These are phyloP conservation scores for Microbotryum intermedium DNA, from an alignment of 1,284 basidiomycete genomes.

Conservation along the genomic window DNA sequence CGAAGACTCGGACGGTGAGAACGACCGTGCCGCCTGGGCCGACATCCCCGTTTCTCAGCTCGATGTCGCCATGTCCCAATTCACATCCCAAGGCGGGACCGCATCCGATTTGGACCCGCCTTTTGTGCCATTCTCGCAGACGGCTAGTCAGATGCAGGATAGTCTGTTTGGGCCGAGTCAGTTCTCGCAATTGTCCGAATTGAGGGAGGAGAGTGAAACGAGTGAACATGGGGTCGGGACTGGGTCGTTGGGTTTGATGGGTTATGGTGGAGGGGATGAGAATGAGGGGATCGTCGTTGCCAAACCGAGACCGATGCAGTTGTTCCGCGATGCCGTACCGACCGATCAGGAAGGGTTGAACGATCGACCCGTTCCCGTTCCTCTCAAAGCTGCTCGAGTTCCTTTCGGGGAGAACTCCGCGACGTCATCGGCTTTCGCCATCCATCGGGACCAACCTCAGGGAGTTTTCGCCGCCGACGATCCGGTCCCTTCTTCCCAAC, in stretches of 20 bases:
- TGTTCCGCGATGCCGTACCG: slow-evolving; percentile 2
- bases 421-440: slow-evolving; percentile 34
- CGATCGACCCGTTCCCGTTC: slow-evolving; percentile 20
- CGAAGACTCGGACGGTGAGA: slow-evolving; percentile 21
- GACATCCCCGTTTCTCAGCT: background rate
- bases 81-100: background rate
- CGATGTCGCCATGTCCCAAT: background rate
- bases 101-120: background rate
- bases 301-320: slow-evolving; percentile 3
- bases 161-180: background rate
- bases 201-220: background rate
- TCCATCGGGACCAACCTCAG: slow-evolving; percentile 36
- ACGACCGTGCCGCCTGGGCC: background rate
- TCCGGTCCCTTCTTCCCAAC: slow-evolving; percentile 19
- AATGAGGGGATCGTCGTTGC: slow-evolving; percentile 1
- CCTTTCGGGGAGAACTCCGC: slow-evolving; percentile 24
- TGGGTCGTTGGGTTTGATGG: background rate
- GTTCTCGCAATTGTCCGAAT: background rate
- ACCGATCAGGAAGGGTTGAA: background rate
- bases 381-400: slow-evolving; percentile 18
- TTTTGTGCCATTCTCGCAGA: slow-evolving; percentile 26
- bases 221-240: background rate
- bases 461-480: slow-evolving; percentile 35
- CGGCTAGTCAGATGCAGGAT: slow-evolving; percentile 10
- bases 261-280: background rate